Conservation (phyloP, 1,284 basidiomycete genomes). For the Coniferiporia sulphurascens region DNA sequence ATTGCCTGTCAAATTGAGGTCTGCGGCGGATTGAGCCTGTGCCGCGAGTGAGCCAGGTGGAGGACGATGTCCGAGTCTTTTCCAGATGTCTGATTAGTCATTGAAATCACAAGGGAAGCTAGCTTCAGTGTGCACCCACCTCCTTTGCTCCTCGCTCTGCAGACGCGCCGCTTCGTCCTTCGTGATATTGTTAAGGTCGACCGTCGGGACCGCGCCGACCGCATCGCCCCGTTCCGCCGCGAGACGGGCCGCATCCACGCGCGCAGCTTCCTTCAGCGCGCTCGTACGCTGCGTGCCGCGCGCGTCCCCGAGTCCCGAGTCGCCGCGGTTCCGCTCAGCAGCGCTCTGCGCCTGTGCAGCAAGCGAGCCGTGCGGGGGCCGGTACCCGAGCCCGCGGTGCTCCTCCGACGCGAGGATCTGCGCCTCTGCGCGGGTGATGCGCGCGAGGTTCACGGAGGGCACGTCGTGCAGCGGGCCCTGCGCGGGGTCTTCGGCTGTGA, state of each 20-base stretch:
- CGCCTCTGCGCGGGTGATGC: conserved; percentile 14
- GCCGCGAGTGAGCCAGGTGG: conserved; percentile 18
- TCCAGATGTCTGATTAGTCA: neutral
- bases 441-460: conserved; percentile 1
- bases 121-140: neutral
- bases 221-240: conserved; percentile 6
- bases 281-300: neutral
- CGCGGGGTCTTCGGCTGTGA: neutral
- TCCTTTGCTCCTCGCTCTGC: conserved; percentile 19
- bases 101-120: neutral
- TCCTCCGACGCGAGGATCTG: conserved; percentile 23
- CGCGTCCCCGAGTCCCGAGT: neutral
- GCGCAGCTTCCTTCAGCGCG: conserved; percentile 9
- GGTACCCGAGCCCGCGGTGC: conserved; percentile 23
- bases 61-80: conserved; percentile 13
- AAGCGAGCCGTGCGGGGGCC: conserved; percentile 19
- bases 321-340: conserved; percentile 1
- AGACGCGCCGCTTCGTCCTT: conserved; percentile 15
- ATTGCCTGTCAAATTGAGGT: conserved; percentile 1
- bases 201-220: conserved; percentile 4
- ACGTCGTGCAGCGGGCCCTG: neutral
- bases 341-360: conserved; percentile 17
- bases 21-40: conserved; percentile 16
- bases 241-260: conserved; percentile 7
- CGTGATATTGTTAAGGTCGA: conserved; percentile 14